These are phyloP conservation scores for Lactuca saligna DNA, from an alignment of 129 eudicot genomes.

Conservation along the genomic window DNA sequence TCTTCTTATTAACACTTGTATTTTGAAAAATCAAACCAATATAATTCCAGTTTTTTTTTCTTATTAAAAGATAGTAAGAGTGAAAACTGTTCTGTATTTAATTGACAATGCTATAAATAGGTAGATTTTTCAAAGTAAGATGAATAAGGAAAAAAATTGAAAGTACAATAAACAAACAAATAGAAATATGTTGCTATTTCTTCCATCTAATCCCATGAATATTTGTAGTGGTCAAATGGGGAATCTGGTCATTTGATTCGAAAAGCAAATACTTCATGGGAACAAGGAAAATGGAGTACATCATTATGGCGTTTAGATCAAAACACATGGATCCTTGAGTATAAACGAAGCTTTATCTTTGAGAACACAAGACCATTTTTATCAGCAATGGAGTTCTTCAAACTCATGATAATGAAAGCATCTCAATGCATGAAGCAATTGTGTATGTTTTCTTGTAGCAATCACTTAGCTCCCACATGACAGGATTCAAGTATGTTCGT, in stretches of 20 bases:
- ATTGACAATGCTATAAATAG: no score
- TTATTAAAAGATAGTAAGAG: no score
- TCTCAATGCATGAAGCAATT: slow-evolving; percentile 47
- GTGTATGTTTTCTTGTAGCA: slow-evolving; percentile 29
- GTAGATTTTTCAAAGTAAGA: no score
- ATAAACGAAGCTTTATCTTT: slow-evolving; percentile 42
- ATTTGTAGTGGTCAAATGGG: slow-evolving; percentile 63
- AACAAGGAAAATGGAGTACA: slow-evolving; percentile 62
- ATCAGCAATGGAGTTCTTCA: slow-evolving; percentile 48
- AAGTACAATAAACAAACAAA: no score
- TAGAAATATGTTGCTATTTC: no score
- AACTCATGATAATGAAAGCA: slow-evolving; percentile 39
- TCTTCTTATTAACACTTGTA: no score
- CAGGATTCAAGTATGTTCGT: slow-evolving; percentile 3
- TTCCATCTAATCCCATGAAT: no score
- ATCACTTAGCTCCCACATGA: slow-evolving; percentile 49
- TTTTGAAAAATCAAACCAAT: no score
- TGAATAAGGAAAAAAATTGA: no score
- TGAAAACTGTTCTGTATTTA: no score
- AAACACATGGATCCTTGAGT: slow-evolving; percentile 92
- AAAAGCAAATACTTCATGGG: slow-evolving; percentile 60
- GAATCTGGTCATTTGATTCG: slow-evolving; percentile 31
- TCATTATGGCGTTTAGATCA: slow-evolving; percentile 65
- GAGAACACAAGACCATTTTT: slow-evolving; percentile 45
- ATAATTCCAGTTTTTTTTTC: no score